Evolutionary conservation across 108 stramenopile genomes (phyloP), one percentile per base, ranked within the genome.

Genomic region (Nitzschia inconspicua): DNA sequence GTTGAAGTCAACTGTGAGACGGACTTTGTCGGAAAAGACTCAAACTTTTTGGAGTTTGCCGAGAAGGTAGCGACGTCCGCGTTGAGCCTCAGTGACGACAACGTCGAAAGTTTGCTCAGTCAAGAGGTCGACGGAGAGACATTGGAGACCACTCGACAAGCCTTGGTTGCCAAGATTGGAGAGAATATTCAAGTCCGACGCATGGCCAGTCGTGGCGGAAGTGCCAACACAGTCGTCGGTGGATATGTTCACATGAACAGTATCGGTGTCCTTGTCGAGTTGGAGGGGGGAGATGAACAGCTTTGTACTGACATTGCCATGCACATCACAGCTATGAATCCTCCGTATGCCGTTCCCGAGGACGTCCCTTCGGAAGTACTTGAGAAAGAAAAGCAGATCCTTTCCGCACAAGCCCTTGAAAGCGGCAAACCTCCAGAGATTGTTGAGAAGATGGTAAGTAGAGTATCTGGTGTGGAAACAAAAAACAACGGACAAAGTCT

Each of bases 1-100:
- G 85, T 94, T 18, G 87, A 94, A 63, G 75, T 85, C 47, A 91
- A 94, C 75, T 94, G 89, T 58, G 87, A 91, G 65, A 94, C 93
- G 28, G 93, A 94, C 56, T 94, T 94, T 59, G 89, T 91, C 24
- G 84, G 80, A 47, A 83, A 85, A 69, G 82, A 85, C 51, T 75
- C 68, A 11, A 74, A 70, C n/a, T 89, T 89, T 66, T 47, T 68
- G 25, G 78, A 48, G 23, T 85, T 83, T 32, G 55, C 77, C 56
- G 72, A 81, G 7, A 58, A 55, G 24, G 84, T 86, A 32, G 88
- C 91, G 1, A 66, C 54, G 28, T 61, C 77, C 31, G 60, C 68
- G 4, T 83, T 83, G 14, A 64, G 68, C 5, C 22, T 30, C 2
- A 25, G 76, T 16, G 68, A 75, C 2, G 83, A 75, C 27, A 71